Percentiles rank a stretch among this genome's conserved stretches.
phyloP scores from a whole-genome alignment of 1,284 basidiomycete genomes.

The Ganoderma meredithae region DNA sequence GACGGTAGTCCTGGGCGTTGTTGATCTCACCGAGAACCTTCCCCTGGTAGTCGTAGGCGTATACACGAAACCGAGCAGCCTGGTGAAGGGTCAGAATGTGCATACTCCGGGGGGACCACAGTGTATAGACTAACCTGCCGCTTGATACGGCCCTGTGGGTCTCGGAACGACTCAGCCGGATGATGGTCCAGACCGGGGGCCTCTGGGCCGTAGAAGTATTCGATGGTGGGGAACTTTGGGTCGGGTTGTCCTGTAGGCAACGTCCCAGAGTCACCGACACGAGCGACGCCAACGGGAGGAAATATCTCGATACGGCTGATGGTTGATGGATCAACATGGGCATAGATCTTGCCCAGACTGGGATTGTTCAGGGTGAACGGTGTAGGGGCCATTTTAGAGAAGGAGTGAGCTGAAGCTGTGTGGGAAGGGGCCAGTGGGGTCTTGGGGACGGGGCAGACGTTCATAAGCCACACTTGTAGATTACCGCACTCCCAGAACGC shows the following conservation, averaged over 20 bases:
- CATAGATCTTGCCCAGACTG: background rate
- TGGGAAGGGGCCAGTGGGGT: background rate
- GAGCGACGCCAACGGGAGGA: constrained; percentile 38
- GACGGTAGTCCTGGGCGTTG: constrained; percentile 15
- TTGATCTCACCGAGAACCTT: constrained; percentile 35
- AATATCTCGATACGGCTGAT: constrained; percentile 36
- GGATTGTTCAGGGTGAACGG: constrained; percentile 9
- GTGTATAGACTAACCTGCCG: constrained; percentile 29
- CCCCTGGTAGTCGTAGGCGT: constrained; percentile 32
- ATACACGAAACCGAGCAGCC: constrained; percentile 37
- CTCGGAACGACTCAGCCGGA: constrained; percentile 28
- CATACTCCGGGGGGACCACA: background rate
- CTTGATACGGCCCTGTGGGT: constrained; percentile 30
- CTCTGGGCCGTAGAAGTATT: constrained; percentile 35
- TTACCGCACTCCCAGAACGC: background rate
- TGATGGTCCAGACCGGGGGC: constrained; percentile 27
- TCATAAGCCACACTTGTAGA: background rate
- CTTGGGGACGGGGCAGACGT: background rate
- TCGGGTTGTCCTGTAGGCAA: constrained; percentile 2
- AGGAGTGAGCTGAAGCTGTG: background rate
- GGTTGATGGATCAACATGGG: constrained; percentile 11
- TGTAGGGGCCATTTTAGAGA: background rate
- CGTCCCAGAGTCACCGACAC: constrained; percentile 37
- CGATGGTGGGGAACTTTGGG: constrained; percentile 17
- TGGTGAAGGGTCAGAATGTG: background rate